These are phyloP conservation scores for Drechslerella coelobrocha DNA, from an alignment of 2,329 filamentous ascomycete species.

Conservation along the genomic window DNA sequence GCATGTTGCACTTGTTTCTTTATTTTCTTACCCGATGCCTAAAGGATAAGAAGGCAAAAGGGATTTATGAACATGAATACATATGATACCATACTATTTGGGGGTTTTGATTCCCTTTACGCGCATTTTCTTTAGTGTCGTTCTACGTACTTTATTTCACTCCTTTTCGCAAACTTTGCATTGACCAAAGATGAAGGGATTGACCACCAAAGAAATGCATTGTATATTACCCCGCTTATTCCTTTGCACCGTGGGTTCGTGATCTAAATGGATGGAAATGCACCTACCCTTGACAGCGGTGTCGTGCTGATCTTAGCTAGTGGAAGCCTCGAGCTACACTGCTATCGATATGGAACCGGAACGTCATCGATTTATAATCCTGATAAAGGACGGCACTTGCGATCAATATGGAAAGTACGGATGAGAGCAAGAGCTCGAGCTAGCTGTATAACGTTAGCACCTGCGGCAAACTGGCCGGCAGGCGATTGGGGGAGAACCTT, in stretches of 20 bases:
- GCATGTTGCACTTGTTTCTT: no score
- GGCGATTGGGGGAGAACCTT: slow-evolving; percentile 4
- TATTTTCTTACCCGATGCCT: neutral
- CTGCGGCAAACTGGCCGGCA: slow-evolving; percentile 22
- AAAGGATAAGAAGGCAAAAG: neutral
- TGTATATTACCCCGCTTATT: no score
- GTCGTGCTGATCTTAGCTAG: no score
- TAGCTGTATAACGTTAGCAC: slow-evolving; percentile 30
- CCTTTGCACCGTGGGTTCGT: no score
- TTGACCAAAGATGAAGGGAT: no score
- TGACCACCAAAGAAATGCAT: no score
- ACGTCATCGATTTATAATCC: no score
- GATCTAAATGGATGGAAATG: no score
- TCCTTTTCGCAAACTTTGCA: no score
- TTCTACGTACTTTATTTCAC: neutral
- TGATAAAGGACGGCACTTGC: neutral
- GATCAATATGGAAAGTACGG: neutral
- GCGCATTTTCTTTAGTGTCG: neutral
- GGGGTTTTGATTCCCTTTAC: neutral
- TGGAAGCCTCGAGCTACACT: no score
- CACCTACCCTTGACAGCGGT: no score
- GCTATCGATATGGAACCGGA: no score
- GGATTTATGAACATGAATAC: slow-evolving; percentile 6
- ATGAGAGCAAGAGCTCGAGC: neutral
- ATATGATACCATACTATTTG: slow-evolving; percentile 43